phyloP scores from a whole-genome alignment of 768 basidiomycete genomes.

The Phylloporus sp. region DNA sequence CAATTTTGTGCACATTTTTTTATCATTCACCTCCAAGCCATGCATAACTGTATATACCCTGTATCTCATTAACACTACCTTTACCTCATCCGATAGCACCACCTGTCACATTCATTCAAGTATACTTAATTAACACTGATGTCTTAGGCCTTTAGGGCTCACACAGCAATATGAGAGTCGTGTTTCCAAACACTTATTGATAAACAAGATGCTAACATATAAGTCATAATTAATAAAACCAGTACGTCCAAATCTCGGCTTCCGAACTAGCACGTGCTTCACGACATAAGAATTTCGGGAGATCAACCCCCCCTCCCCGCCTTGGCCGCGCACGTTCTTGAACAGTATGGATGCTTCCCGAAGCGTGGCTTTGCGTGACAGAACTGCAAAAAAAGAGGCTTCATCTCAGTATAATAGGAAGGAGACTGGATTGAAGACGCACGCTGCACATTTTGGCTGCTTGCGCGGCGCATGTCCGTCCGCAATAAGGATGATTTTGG shows the following conservation, averaged over 20 bases:
- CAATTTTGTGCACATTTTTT: neutral
- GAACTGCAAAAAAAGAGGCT: slow-evolving; percentile 12
- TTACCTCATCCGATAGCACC: neutral
- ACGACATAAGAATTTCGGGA: neutral
- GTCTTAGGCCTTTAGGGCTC: too few relatives aligned
- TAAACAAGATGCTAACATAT: slow-evolving; percentile 14
- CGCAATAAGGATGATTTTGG: slow-evolving; percentile 56
- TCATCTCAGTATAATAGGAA: slow-evolving; percentile 5
- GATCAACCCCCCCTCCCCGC: slow-evolving; percentile 17
- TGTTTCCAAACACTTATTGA: neutral
- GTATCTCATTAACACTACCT: neutral
- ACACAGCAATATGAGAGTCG: neutral
- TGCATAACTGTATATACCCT: neutral
- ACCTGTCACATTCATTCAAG: neutral
- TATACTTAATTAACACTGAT: too few relatives aligned
- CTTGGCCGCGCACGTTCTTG: slow-evolving; percentile 29
- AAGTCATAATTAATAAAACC: slow-evolving; percentile 17
- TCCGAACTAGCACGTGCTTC: neutral
- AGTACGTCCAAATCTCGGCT: slow-evolving; percentile 1
- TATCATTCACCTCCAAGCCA: neutral
- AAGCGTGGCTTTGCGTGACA: slow-evolving; percentile 31
- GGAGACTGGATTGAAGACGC: slow-evolving; percentile 1
- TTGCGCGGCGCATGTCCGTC: slow-evolving; percentile 56
- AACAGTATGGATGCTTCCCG: slow-evolving; percentile 34
- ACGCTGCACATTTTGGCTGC: slow-evolving; percentile 35